Evolutionary conservation across 2,329 filamentous ascomycete species (phyloP).

Genomic region (Penicillium italicum): DNA sequence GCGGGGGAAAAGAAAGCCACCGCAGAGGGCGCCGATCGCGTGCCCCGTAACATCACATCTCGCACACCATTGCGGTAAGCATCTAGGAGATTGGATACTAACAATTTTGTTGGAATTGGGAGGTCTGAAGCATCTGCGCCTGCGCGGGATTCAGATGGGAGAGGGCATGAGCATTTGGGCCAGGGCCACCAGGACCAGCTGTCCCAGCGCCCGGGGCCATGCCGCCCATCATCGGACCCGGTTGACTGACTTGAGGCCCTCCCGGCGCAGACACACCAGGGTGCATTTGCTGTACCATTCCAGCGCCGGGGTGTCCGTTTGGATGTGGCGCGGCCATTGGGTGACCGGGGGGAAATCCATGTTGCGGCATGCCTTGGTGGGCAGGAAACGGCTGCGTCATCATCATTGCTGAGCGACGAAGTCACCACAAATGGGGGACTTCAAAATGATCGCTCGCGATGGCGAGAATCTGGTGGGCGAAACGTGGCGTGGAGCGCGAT

Average conservation of each 20-base stretch:
- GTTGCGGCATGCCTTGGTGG: slow-evolving; percentile 57
- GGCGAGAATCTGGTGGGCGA: slow-evolving; percentile 12
- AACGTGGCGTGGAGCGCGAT: slow-evolving; percentile 24
- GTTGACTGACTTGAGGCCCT: slow-evolving; percentile 58
- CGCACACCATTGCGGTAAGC: background rate
- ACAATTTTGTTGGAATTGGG: slow-evolving; percentile 44
- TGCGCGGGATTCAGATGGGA: slow-evolving; percentile 56
- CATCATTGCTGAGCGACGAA: slow-evolving; percentile 48
- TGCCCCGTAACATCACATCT: background rate
- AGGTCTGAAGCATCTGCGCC: slow-evolving; percentile 54
- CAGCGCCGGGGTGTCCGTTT: slow-evolving; percentile 51
- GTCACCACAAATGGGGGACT: slow-evolving; percentile 34
- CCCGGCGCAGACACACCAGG: slow-evolving; percentile 58
- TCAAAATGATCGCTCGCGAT: slow-evolving; percentile 17
- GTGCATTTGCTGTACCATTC: slow-evolving; percentile 57
- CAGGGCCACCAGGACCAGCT: slow-evolving; percentile 47
- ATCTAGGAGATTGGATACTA: slow-evolving; percentile 23
- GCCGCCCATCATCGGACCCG: slow-evolving; percentile 60
- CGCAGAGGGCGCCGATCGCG: background rate
- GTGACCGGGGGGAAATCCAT: slow-evolving; percentile 58
- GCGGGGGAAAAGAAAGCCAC: background rate
- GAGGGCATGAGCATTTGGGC: slow-evolving; percentile 58
- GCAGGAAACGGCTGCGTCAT: slow-evolving; percentile 56
- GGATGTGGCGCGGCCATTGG: slow-evolving; percentile 59
- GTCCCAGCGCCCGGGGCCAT: slow-evolving; percentile 59